Base-by-base conservation (phyloP, 2,329 filamentous ascomycete genomes). In the Scortechinia acanthostroma region DNA sequence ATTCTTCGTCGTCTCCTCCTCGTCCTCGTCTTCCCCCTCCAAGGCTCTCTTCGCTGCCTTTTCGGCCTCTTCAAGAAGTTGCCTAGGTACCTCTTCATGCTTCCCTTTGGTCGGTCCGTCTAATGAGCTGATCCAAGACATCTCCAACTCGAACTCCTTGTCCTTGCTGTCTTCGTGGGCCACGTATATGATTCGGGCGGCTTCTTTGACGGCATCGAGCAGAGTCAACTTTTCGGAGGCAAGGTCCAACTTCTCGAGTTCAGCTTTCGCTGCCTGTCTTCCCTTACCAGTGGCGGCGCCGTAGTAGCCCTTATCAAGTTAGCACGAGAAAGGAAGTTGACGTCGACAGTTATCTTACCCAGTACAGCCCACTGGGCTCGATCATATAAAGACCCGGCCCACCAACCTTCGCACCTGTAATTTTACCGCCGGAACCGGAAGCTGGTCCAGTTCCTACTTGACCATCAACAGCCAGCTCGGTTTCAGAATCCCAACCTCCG, bases 81-180 rank as follows among this genome's bases (percentile, higher is more conserved):
- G 86, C 73, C 88, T 91, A 47, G 93, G 93, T 47, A 98, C 93
- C 67, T 95, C 89, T 66, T 91, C 77, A 62, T 98, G 93, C 57
- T 84, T 81, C 51, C 93, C 93, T 71, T 94, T 91, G 50, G 91
- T 97, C 25, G 91, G 90, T 3, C 91, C 91, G 52, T 87, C 80
- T 42, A 82, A 67, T 45, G 77, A 80, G 66, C 90, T 96, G 64
- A 97, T 88, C 93, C 93, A 98, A 48, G 88, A 95, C 90, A 98
- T 94, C 73, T 98, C 93, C 48, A 98, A 75, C 80, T 98, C 93
- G 59, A 97, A 98, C 53, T 97, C 93, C 76, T 98, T 98, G 70
- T 97, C 93, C 73, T 97, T 97, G 76, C 91, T 97, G 66, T 98
- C 93, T 65, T 97, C 93, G 63, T 98, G 93, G 43, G 91, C 91